These are phyloP conservation scores for Choanephora cucurbitarum DNA, from an alignment of 371 early-diverging fungal genomes.

Conservation along the genomic window DNA sequence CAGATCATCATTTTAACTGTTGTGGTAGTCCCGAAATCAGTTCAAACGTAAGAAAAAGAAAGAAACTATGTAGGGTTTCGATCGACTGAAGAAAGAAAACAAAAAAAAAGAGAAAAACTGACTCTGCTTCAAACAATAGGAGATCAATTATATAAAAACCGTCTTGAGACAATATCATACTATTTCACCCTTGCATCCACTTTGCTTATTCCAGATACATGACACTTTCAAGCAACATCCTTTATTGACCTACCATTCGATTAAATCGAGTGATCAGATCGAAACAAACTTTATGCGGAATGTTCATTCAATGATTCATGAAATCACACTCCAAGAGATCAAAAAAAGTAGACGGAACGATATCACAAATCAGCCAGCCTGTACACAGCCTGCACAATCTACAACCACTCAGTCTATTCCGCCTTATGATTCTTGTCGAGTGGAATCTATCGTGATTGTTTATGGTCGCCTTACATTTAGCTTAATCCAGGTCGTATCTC, in stretches of 20 bases:
- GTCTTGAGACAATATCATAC: no score
- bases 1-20: background rate
- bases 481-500: slow-evolving; percentile 26
- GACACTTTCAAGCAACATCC: slow-evolving; percentile 11
- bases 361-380: slow-evolving; percentile 13
- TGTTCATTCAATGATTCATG: no score
- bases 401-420: slow-evolving; percentile 18
- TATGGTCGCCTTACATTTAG: slow-evolving; percentile 37
- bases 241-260: slow-evolving; percentile 13
- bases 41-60: no score
- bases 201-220: slow-evolving; percentile 25
- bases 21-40: no score
- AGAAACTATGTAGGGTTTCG: no score
- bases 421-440: slow-evolving; percentile 22
- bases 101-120: no score
- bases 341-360: slow-evolving; percentile 2
- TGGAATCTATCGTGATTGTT: slow-evolving; percentile 33
- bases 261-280: background rate
- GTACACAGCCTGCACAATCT: slow-evolving; percentile 35
- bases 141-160: no score
- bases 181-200: background rate
- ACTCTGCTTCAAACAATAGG: no score
- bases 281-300: background rate
- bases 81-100: no score
- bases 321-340: background rate